These are phyloP conservation scores for Saccharomyces hybrid DNA, from an alignment of 1,139 yeast genomes.

Conservation along the genomic window DNA sequence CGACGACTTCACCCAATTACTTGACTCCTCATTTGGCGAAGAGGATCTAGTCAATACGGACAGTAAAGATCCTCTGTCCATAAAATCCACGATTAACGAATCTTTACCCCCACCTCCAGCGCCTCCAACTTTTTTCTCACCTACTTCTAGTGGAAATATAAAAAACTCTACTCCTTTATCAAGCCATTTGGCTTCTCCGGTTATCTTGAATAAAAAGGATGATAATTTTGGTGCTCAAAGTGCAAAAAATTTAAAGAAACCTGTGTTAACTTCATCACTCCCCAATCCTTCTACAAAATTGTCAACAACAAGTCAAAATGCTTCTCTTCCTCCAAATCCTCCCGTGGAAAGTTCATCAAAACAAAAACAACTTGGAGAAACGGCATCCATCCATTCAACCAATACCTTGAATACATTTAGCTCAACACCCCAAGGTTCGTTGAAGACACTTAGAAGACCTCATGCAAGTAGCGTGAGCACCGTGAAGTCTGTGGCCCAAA, in stretches of 20 bases:
- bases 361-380: background rate
- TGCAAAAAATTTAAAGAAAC: background rate
- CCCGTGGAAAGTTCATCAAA: background rate
- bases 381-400: background rate
- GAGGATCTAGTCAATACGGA: slow-evolving; percentile 6
- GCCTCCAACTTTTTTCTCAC: slow-evolving; percentile 7
- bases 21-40: slow-evolving; percentile 24
- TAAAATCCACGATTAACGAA: slow-evolving; percentile 3
- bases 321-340: background rate
- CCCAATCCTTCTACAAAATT: background rate
- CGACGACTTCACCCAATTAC: slow-evolving; percentile 21
- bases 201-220: slow-evolving; percentile 14
- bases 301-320: background rate
- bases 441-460: slow-evolving; percentile 4
- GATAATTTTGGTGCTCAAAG: slow-evolving; percentile 1
- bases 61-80: slow-evolving; percentile 1
- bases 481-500: slow-evolving; percentile 9
- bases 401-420: background rate
- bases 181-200: slow-evolving; percentile 18
- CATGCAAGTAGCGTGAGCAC: slow-evolving; percentile 12
- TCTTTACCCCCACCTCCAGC: slow-evolving; percentile 13
- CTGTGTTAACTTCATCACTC: background rate
- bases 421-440: slow-evolving; percentile 1
- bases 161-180: slow-evolving; percentile 7
- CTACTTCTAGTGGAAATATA: background rate